These are phyloP conservation scores for Pleurostoma richardsiae DNA, from an alignment of 2,329 filamentous ascomycete genomes.

Conservation along the genomic window DNA sequence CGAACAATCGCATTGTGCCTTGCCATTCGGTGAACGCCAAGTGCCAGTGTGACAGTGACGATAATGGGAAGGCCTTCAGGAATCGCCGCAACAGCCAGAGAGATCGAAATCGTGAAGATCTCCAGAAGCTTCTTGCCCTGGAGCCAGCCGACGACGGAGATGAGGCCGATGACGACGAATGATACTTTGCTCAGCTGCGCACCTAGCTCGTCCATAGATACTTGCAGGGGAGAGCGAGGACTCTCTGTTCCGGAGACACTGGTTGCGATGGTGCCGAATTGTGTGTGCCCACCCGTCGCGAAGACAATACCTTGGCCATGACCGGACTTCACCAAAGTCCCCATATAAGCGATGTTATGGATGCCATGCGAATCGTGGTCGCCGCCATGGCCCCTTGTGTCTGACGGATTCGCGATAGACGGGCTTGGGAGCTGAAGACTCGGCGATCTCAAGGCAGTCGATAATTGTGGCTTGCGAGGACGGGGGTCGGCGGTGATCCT, in stretches of 20 bases:
- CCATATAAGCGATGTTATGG: constrained; percentile 97
- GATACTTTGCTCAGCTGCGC: constrained; percentile 96
- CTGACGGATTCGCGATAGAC: constrained; percentile 27
- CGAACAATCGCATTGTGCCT: constrained; percentile 92
- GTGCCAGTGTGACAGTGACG: constrained; percentile 90
- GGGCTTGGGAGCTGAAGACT: constrained; percentile 24
- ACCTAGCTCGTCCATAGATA: constrained; percentile 96
- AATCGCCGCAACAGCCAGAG: constrained; percentile 91
- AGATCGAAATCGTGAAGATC: constrained; percentile 97
- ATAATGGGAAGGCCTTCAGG: constrained; percentile 96
- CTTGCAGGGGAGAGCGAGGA: constrained; percentile 84
- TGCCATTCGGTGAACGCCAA: constrained; percentile 96
- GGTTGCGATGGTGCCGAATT: constrained; percentile 93
- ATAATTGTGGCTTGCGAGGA: constrained; percentile 20
- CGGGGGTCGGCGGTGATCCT: constrained; percentile 65
- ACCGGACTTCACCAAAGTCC: constrained; percentile 89
- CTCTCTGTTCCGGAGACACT: constrained; percentile 94
- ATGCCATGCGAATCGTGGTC: constrained; percentile 68
- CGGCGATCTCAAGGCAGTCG: constrained; percentile 13
- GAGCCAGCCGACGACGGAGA: constrained; percentile 83
- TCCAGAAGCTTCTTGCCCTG: constrained; percentile 87
- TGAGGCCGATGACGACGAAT: constrained; percentile 88
- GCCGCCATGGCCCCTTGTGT: constrained; percentile 30
- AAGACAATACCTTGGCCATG: constrained; percentile 97
- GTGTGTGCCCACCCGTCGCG: constrained; percentile 86